Base-by-base conservation (phyloP, 352 stramenopile species). In the Phytophthora pluvialis region DNA sequence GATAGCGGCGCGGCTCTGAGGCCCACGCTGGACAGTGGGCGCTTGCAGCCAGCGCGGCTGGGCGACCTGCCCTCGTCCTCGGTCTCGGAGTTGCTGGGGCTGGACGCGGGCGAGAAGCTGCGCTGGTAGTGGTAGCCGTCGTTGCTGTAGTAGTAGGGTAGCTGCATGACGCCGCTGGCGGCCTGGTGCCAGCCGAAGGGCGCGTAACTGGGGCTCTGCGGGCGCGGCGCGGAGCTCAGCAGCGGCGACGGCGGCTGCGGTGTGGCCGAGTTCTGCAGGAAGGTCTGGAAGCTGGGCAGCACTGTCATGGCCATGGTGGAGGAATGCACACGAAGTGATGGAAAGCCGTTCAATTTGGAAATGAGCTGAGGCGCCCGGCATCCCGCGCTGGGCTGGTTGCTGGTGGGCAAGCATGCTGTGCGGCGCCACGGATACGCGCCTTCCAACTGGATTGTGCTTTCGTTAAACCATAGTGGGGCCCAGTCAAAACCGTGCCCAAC, bases 251-350 rank as follows among this genome's bases (percentile, higher is more conserved):
- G 74, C 49, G 32, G 75, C 64, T 56, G 73, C 29, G 39, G 49
- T 29, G 67, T 67, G 28, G 63, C 61, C 18, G 80, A 70, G 44
- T 67, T 81, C 56, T 77, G 67, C 33, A 88, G 53, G 66, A 88
- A 88, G 18, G 70, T 71, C 58, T 88, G 75, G 66, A 88, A 88
- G 55, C 73, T 85, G 25, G 80, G 80, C 32, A 88, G 61, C 25
- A 83, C 50, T 16, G 73, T 81, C 72, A 83, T 73, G 59, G 71
- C 60, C 74, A 83, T 77, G 58, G 43, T 58, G 53, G 31, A 42
- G 25, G 39, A 36, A 31, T 26, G 49, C 29, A 52, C 43, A 55
- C 44, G 3, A 16, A 47, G 56, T 44, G 53, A 44, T 53, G 18
- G 33, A n/a, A 66, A 75, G 54, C 10, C 29, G 66, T 57, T 45